phyloP scores from a whole-genome alignment of 129 eudicot genomes.

The Centrapalus pauciflorus region DNA sequence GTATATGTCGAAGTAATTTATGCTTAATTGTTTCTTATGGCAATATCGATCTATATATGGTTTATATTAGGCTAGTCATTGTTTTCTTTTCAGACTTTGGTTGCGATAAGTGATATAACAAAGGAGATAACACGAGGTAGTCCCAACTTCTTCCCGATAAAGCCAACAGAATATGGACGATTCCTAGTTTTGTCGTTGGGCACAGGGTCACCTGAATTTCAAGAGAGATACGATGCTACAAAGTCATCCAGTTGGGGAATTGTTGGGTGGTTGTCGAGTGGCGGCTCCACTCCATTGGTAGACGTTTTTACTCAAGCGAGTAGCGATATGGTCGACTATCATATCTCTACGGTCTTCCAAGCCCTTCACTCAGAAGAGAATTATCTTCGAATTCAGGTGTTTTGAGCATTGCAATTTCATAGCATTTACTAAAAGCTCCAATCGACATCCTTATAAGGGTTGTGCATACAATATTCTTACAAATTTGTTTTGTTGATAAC shows the following conservation, averaged over 20 bases:
- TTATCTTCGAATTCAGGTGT: slow-evolving; percentile 61
- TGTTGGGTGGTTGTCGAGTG: slow-evolving; percentile 38
- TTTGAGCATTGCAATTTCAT: neutral
- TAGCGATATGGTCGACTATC: slow-evolving; percentile 47
- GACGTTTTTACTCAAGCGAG: slow-evolving; percentile 40
- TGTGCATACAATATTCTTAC: too few relatives aligned
- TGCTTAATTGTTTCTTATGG: too few relatives aligned
- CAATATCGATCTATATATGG: neutral
- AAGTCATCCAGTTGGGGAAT: slow-evolving; percentile 52
- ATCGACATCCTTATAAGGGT: too few relatives aligned
- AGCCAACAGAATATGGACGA: slow-evolving; percentile 39
- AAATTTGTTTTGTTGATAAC: too few relatives aligned
- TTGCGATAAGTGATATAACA: slow-evolving; percentile 45
- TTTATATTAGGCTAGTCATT: neutral
- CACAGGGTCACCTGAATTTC: slow-evolving; percentile 38
- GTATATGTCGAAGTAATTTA: too few relatives aligned
- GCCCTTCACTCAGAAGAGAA: slow-evolving; percentile 33
- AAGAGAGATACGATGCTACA: slow-evolving; percentile 35
- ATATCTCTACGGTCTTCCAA: slow-evolving; percentile 33
- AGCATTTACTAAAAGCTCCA: too few relatives aligned
- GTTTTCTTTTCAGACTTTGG: slow-evolving; percentile 32
- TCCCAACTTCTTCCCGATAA: slow-evolving; percentile 23
- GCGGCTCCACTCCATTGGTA: slow-evolving; percentile 43
- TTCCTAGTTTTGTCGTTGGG: slow-evolving; percentile 53
- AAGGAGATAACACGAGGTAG: slow-evolving; percentile 32